Percentiles rank a stretch among this genome's conserved stretches.
Conservation (phyloP, 2,329 filamentous ascomycete genomes). For the Ambrosiella xylebori region DNA sequence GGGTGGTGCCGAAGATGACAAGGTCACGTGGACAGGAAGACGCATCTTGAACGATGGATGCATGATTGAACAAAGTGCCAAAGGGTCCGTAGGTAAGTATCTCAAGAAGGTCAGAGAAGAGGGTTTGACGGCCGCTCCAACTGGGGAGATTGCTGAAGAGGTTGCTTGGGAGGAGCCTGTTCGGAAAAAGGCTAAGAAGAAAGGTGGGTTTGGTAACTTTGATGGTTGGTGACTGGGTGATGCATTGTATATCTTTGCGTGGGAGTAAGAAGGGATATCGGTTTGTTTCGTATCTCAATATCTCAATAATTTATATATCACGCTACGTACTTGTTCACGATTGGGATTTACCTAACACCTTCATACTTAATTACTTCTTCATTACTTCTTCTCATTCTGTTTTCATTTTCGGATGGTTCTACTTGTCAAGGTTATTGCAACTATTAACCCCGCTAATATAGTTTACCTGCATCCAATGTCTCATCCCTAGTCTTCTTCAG, state of each 20-base stretch:
- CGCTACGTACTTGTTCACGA: no score
- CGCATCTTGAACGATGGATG: slow-evolving; percentile 54
- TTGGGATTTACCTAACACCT: no score
- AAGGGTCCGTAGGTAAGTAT: slow-evolving; percentile 58
- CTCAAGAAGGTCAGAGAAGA: slow-evolving; percentile 28
- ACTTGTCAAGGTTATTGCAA: background rate
- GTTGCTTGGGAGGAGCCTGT: slow-evolving; percentile 53
- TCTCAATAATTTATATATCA: no score
- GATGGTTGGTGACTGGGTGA: slow-evolving; percentile 56
- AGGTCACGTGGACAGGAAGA: slow-evolving; percentile 92
- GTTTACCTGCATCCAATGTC: slow-evolving; percentile 28
- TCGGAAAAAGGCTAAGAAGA: slow-evolving; percentile 61
- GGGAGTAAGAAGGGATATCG: no score
- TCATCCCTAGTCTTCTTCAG: slow-evolving; percentile 92
- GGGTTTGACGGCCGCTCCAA: background rate
- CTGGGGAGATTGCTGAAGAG: slow-evolving; percentile 41
- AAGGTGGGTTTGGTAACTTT: slow-evolving; percentile 81
- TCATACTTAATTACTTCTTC: no score
- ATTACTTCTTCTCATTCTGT: no score
- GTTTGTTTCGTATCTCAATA: no score
- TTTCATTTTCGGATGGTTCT: no score
- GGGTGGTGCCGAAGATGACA: slow-evolving; percentile 72
- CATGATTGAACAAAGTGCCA: slow-evolving; percentile 27
- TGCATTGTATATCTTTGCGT: background rate
- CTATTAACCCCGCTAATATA: background rate